Evolutionary conservation across 495 filamentous ascomycete species (phyloP), one percentile per base, ranked within the genome.

Genomic region (Penicillium coprophilum): DNA sequence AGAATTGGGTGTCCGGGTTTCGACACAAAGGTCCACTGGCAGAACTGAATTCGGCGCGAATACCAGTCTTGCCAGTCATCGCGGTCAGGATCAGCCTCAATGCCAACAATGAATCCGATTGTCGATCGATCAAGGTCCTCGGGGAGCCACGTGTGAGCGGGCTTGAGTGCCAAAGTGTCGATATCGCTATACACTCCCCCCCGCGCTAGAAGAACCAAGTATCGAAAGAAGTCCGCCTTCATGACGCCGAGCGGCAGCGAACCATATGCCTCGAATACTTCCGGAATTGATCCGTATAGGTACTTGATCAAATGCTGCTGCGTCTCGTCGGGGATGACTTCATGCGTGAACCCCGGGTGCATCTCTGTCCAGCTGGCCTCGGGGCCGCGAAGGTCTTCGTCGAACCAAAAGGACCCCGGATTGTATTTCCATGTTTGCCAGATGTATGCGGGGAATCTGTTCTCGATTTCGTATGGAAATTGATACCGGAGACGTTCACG

Each of bases 361-460:
- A 89, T 77, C 60, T 91, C 83, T 3, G 92, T 88, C 94, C 94
- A 98, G 56, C 87, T 90, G 39, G 92, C 91, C 74, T 98, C 94
- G 52, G 88, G 77, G 27, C 84, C 81, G 46, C 95, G 85, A 46
- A 96, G 89, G 6, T 77, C 73, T 57, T 89, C 84, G 5, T 68
- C 71, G 66, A 98, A 98, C 56, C 90, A 83, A 50, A 83, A 78
- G n/a, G 88, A 88, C 1, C 86, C 81, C 1, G 95, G 94, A 1
- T 85, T 88, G 68, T 87, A 89, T 73, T 95, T 96, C 94, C 94
- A 98, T 38, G 94, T 98, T 77, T 98, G 94, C 94, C 94, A 98
- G 57, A 98, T 95, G 73, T 96, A 98, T 27, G 91, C 92, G 0
- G 94, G 94, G 71, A 98, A 98, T 70, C 90, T 92, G 54, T 77